Percentiles rank a stretch among this genome's conserved stretches.
These are phyloP conservation scores for Cinnamomum micranthum DNA, from an alignment of 164 flowering plant species.

Conservation along the genomic window DNA sequence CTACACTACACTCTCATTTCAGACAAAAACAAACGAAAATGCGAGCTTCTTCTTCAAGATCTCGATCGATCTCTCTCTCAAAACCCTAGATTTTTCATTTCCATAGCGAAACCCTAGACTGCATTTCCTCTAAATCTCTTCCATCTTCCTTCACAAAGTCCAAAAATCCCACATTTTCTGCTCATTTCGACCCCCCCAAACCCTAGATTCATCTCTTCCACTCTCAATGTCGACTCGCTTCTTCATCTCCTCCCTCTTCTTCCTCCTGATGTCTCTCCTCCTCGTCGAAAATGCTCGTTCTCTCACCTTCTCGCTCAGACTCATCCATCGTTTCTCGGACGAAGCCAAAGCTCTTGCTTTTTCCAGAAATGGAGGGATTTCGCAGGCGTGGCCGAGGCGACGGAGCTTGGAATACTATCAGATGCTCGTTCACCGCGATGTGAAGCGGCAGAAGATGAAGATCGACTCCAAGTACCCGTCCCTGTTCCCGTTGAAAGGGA, in stretches of 20 bases:
- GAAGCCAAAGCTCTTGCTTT: constrained; percentile 42
- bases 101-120: too few relatives aligned
- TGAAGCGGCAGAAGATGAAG: constrained; percentile 67
- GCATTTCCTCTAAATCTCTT: too few relatives aligned
- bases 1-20: too few relatives aligned
- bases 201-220: background rate
- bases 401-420: constrained; percentile 52
- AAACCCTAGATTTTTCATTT: too few relatives aligned
- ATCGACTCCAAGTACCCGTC: constrained; percentile 40
- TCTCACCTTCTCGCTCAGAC: constrained; percentile 39
- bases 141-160: too few relatives aligned
- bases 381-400: constrained; percentile 38
- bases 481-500: constrained; percentile 70
- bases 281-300: constrained; percentile 10
- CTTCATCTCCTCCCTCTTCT: background rate
- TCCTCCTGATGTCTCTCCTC: constrained; percentile 6
- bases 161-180: too few relatives aligned
- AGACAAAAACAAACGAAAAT: too few relatives aligned
- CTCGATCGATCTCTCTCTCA: too few relatives aligned
- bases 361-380: constrained; percentile 13
- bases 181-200: too few relatives aligned
- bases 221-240: background rate
- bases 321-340: constrained; percentile 78
- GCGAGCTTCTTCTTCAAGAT: too few relatives aligned
- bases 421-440: constrained; percentile 48